A percentile compares a stretch with the other conserved stretches of the same genome.
These are phyloP conservation scores for Smittium mucronatum DNA, from an alignment of 371 early-diverging fungal species.

Conservation along the genomic window DNA sequence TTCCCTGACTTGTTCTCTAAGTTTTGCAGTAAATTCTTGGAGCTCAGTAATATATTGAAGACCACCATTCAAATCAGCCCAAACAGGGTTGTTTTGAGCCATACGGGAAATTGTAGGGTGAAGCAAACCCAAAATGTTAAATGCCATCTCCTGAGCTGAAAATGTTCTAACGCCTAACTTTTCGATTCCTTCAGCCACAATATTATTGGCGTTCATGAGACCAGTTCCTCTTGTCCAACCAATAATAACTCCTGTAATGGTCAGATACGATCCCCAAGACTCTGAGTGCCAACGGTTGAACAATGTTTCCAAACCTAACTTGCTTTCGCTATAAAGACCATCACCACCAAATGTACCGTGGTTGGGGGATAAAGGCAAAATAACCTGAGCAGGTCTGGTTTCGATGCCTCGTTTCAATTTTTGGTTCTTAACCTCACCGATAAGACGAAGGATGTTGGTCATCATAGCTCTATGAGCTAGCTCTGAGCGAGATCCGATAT, in stretches of 20 bases:
- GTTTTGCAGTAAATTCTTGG: conserved; percentile 52
- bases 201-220: conserved; percentile 84
- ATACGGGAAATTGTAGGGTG: conserved; percentile 70
- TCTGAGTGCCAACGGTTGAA: conserved; percentile 90
- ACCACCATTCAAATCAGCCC: conserved; percentile 91
- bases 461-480: conserved; percentile 54
- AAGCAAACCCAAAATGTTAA: conserved; percentile 83
- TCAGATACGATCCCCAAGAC: conserved; percentile 80
- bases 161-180: conserved; percentile 84
- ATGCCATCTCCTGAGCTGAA: conserved; percentile 86
- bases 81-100: conserved; percentile 69
- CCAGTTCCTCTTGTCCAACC: conserved; percentile 98
- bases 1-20: conserved; percentile 66
- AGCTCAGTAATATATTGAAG: conserved; percentile 65
- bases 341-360: conserved; percentile 89
- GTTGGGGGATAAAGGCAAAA: conserved; percentile 87
- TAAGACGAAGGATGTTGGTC: conserved; percentile 38
- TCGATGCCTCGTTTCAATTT: conserved; percentile 68
- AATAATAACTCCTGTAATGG: conserved; percentile 85
- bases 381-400: conserved; percentile 82
- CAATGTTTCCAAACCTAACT: conserved; percentile 80
- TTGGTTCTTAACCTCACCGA: conserved; percentile 51
- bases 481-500: conserved; percentile 76
- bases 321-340: conserved; percentile 88
- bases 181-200: conserved; percentile 84